Evolutionary conservation across 2,329 filamentous ascomycete genomes (phyloP), one percentile per base, ranked within the genome.

Genomic region (Epichloe amarillans): DNA sequence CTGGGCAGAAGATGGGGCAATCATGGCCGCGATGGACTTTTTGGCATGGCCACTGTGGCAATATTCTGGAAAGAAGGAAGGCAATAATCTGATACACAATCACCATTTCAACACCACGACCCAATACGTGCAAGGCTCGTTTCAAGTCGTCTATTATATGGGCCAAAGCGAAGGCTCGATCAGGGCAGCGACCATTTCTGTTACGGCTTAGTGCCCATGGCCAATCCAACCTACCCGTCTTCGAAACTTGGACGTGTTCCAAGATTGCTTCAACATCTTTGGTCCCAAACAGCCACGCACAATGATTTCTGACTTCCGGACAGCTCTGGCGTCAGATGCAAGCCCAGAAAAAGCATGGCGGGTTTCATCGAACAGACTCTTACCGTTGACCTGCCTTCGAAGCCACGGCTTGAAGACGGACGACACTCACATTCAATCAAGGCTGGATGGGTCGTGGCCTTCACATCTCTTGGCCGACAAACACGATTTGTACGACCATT

Each of bases 161-260:
- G 36, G 30, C 33, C 39, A 41, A 17, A 19, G 39, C 26, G 21
- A 12, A 14, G 8, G 30, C 17, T 15, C n/a, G 38, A 38, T n/a
- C 36, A 38, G n/a, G 15, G 38, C 38, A 23, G 35, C 26, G 2
- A 15, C 17, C 19, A 19, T 51, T 47, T 30, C 49, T 37, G 41
- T 30, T 50, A 46, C 14, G 52, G 52, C 26, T 21, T 50, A 54
- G 47, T 30, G 47, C 35, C 17, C 19, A 19, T 30, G n/a, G 15
- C 6, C 43, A 43, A 35, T 21, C 30, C 30, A 33, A 26, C 44
- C 17, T 49, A 57, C 61, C 54, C 53, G 57, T 50, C 52, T 55
- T 55, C 69, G 71, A 74, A 74, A 74, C 71, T 61, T 56, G 56
- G 60, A 62, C 61, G 51, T 69, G 71, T 74, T 69, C 64, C 71